These are phyloP conservation scores for Meredithiella fracta DNA, from an alignment of 2,329 filamentous ascomycete species.

Conservation along the genomic window DNA sequence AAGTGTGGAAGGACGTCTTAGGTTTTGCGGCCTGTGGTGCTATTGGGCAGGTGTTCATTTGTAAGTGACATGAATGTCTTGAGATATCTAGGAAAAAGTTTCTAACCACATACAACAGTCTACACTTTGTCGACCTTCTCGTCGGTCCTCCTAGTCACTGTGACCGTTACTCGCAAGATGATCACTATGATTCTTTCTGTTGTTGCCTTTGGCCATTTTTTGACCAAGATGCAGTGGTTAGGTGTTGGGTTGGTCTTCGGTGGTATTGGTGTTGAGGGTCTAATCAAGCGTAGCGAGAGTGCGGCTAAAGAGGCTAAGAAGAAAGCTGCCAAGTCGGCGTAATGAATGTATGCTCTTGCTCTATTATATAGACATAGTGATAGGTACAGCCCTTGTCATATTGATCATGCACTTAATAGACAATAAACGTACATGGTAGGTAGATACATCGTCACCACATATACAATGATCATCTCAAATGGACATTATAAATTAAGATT, in stretches of 20 bases:
- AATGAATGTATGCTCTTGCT: not conserved
- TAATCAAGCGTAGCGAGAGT: conserved; percentile 71
- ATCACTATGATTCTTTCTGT: conserved; percentile 96
- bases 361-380: too few relatives aligned
- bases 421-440: not conserved
- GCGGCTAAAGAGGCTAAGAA: conserved; percentile 55
- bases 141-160: conserved; percentile 79
- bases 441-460: too few relatives aligned
- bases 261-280: conserved; percentile 79
- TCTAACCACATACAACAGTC: conserved; percentile 32
- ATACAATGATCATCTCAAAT: too few relatives aligned
- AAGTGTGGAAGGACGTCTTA: conserved; percentile 72
- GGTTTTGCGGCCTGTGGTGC: conserved; percentile 83
- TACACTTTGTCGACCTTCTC: conserved; percentile 88
- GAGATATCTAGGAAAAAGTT: too few relatives aligned
- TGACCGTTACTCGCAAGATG: conserved; percentile 97
- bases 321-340: conserved; percentile 14
- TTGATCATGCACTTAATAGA: too few relatives aligned
- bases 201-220: conserved; percentile 77
- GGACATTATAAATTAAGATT: not conserved
- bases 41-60: conserved; percentile 91
- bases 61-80: conserved; percentile 27
- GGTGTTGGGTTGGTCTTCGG: conserved; percentile 89
- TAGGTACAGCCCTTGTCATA: too few relatives aligned
- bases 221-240: conserved; percentile 81